Evolutionary conservation across 2,329 filamentous ascomycete genomes (phyloP), one percentile per base, ranked within the genome.

Genomic region (Dothistroma pini): DNA sequence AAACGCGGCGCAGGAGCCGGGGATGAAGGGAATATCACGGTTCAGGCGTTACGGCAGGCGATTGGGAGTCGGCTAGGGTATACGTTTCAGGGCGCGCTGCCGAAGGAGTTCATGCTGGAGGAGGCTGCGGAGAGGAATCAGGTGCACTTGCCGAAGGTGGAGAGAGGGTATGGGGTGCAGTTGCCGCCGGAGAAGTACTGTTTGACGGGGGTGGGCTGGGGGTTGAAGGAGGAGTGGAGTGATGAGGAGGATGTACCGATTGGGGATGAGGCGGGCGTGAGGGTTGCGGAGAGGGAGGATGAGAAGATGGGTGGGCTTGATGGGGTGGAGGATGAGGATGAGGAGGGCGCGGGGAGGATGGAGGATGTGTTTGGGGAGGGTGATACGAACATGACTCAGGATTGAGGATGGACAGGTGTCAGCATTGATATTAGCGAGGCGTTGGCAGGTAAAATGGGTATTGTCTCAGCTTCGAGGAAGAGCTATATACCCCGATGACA

Each of bases 51-150:
- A 35, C 83, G 88, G 65, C 83, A 91, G n/a, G 89, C 89, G 25
- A 89, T 93, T 59, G 83, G 85, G 4, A 85, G 83, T 52, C 80
- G 89, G 4, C 80, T 90, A 49, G 83, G 86, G 32, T 89, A 87
- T 72, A 87, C 90, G 72, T 92, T 91, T 76, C 80, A 82, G 79
- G 83, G 63, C 76, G 83, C 63, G 80, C 82, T 70, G 78, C 83
- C 85, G 0, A 93, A 93, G 72, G 90, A 93, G 66, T 92, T 89
- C 75, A 81, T 93, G 78, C 78, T 87, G 59, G 89, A 92, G 72
- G 79, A 91, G n/a, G 90, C 89, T 12, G 80, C 83, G 64, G 86
- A 89, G 71, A 79, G 87, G 65, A 92, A 92, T 76, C 84, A 84
- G 68, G 79, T 88, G 31, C 83, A 82, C 0, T 75, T 92, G 64